Percentiles rank a stretch among this genome's conserved stretches.
Conservation (phyloP, 306 rosid genomes). For the Sicyos baderoa region DNA sequence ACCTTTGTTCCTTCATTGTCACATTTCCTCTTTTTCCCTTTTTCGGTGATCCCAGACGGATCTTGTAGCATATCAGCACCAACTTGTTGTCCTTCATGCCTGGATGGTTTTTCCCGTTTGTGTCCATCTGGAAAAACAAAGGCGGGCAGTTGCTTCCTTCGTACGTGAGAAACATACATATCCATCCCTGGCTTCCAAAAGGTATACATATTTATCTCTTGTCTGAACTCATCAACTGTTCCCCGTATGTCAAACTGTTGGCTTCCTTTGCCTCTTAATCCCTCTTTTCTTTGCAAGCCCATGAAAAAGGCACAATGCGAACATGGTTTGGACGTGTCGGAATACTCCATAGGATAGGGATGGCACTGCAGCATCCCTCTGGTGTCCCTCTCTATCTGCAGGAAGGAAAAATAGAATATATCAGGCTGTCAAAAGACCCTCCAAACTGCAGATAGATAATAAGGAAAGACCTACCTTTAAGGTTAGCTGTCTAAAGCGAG, state of each 20-base stretch:
- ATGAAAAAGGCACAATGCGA: constrained; percentile 87
- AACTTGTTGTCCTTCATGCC: constrained; percentile 40
- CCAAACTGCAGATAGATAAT: neutral
- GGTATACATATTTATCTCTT: constrained; percentile 58
- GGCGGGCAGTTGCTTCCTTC: constrained; percentile 84
- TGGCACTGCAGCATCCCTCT: constrained; percentile 92
- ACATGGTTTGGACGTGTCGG: constrained; percentile 61
- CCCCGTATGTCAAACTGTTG: constrained; percentile 96
- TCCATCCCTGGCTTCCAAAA: constrained; percentile 98
- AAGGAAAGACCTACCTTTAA: constrained; percentile 49
- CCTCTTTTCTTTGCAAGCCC: constrained; percentile 99
- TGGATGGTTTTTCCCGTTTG: constrained; percentile 49
- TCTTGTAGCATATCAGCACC: constrained; percentile 40
- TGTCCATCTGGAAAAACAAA: constrained; percentile 86
- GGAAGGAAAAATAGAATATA: constrained; percentile 21
- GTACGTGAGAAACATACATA: constrained; percentile 84
- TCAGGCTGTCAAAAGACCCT: constrained; percentile 8
- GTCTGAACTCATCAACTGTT: constrained; percentile 91
- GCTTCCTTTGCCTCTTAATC: constrained; percentile 84
- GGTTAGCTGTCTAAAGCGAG: constrained; percentile 80
- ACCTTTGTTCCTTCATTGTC: constrained; percentile 40
- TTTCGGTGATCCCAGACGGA: constrained; percentile 48
- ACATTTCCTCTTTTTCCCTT: constrained; percentile 59
- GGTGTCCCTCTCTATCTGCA: constrained; percentile 96
- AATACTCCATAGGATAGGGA: constrained; percentile 80